These are phyloP conservation scores for Ogataea pilisensis DNA, from an alignment of 805 yeast species.

Conservation along the genomic window DNA sequence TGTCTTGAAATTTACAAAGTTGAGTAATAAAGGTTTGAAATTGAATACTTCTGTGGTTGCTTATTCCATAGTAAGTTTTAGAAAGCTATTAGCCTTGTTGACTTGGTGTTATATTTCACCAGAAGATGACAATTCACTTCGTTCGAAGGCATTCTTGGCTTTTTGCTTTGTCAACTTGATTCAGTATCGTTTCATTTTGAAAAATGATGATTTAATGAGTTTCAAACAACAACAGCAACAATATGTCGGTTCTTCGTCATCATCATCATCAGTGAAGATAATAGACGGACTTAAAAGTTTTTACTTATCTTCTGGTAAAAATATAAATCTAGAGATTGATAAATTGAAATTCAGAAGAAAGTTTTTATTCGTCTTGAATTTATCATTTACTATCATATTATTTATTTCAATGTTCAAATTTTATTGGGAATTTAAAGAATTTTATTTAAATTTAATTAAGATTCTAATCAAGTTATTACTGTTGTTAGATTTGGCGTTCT, in stretches of 20 bases:
- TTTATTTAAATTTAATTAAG: conserved; percentile 8
- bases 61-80: conserved; percentile 22
- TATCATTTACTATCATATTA: conserved; percentile 9
- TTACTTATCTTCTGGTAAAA: conserved; percentile 12
- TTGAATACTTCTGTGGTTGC: conserved; percentile 18
- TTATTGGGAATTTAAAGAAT: conserved; percentile 14
- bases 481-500: conserved; percentile 21
- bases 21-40: background rate
- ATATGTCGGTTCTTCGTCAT: background rate
- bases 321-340: conserved; percentile 15
- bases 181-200: conserved; percentile 26
- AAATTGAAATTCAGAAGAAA: conserved; percentile 19
- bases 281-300: conserved; percentile 20
- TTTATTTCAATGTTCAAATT: conserved; percentile 16
- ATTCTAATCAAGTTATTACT: conserved; percentile 13
- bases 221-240: background rate
- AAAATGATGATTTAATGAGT: conserved; percentile 6
- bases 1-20: conserved; percentile 1
- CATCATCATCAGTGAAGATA: background rate
- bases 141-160: conserved; percentile 25
- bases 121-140: conserved; percentile 26
- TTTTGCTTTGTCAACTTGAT: conserved; percentile 22
- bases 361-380: conserved; percentile 9
- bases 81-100: conserved; percentile 26
- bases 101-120: conserved; percentile 27